Evolutionary conservation across 768 basidiomycete species (phyloP).

Genomic region (Tubosaeta brunneosetosa): DNA sequence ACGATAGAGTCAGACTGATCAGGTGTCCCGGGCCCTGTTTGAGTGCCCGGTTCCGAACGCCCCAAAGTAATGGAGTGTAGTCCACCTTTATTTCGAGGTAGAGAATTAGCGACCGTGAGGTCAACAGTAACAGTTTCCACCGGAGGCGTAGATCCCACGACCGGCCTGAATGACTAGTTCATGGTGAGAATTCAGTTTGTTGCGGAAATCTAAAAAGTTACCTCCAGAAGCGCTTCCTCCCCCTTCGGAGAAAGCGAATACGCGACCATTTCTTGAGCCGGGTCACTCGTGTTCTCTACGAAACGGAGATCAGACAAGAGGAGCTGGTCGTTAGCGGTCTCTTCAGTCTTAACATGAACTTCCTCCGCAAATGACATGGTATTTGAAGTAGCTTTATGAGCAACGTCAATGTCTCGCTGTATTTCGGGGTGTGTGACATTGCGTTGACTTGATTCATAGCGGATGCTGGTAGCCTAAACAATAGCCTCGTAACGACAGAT

Average conservation of each 20-base stretch:
- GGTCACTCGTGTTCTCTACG: background rate
- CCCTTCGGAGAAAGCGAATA: conserved; percentile 2
- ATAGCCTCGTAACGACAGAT: background rate
- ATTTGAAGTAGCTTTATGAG: background rate
- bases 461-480: conserved; percentile 5
- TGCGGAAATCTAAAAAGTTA: background rate
- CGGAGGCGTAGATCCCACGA: conserved; percentile 13
- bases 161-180: conserved; percentile 8
- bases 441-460: background rate
- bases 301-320: background rate
- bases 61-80: background rate
- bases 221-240: conserved; percentile 7
- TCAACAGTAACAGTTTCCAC: conserved; percentile 38
- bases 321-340: background rate
- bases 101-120: conserved; percentile 36
- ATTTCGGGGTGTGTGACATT: conserved; percentile 26
- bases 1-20: background rate
- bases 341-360: background rate
- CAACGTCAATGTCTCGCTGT: conserved; percentile 26
- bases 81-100: conserved; percentile 8
- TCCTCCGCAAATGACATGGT: background rate
- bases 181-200: conserved; percentile 1
- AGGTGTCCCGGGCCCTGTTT: background rate
- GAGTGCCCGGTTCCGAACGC: background rate
- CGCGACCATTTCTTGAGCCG: background rate